Conservation (phyloP, 305 asterid genomes). For the Nicotiana rustica region DNA sequence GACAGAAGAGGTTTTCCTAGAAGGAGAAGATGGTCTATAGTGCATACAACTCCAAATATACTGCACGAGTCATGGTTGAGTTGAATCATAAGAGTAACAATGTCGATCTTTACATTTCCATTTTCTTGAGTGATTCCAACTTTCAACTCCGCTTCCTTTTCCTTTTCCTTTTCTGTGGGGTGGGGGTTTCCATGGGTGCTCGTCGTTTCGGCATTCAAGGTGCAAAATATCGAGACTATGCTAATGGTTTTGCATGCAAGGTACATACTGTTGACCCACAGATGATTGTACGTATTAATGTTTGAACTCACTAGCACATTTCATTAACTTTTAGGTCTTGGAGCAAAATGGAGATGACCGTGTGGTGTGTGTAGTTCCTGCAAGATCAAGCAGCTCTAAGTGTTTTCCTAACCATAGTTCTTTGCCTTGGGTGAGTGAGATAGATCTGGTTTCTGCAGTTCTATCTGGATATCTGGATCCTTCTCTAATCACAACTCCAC, state of each 20-base stretch:
- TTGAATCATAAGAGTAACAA: conserved; percentile 4
- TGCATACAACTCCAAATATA: conserved; percentile 25
- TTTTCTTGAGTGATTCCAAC: conserved; percentile 8
- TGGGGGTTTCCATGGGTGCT: conserved; percentile 29
- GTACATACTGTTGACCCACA: conserved; percentile 13
- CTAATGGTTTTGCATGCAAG: conserved; percentile 15
- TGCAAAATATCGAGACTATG: neutral
- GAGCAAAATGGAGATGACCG: conserved; percentile 53
- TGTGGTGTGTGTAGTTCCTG: conserved; percentile 67
- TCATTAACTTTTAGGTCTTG: conserved; percentile 48
- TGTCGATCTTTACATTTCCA: neutral
- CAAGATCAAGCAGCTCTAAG: conserved; percentile 49
- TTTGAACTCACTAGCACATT: neutral
- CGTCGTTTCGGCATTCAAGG: neutral
- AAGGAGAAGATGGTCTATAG: neutral
- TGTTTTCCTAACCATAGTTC: conserved; percentile 50
- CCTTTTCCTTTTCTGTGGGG: neutral
- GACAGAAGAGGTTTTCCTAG: too few species aligned
- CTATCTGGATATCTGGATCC: conserved; percentile 79
- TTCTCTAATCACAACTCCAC: conserved; percentile 66
- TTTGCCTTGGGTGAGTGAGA: conserved; percentile 72
- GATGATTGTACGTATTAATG: neutral
- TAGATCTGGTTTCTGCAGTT: conserved; percentile 75
- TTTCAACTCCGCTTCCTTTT: conserved; percentile 22
- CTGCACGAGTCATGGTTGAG: conserved; percentile 14